Base-by-base conservation (phyloP, 257 asterid genomes). In the Primulina tabacum region DNA sequence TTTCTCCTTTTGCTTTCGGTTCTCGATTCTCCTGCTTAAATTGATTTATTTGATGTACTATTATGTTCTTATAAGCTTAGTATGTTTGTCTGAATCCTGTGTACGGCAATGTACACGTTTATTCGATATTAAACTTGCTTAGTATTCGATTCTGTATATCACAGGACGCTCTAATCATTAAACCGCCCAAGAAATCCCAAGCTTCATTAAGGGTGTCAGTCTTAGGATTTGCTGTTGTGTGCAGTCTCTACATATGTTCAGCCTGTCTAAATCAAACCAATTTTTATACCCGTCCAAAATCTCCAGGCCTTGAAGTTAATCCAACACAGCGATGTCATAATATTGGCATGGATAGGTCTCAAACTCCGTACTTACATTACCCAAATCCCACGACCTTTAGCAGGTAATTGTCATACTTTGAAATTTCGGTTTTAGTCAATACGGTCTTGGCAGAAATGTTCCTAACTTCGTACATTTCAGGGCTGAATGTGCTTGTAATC, bases 401-500 rank as follows among this genome's bases (percentile, higher is more conserved):
- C 82, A 84, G 99, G 99, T 84, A 75, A 53, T 62, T 43, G 2
- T 20, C 65, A 55, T 63, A 29, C 50, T 50, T 50, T 5, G 18
- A 50, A 16, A 1, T 47, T 50, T 50, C 57, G 3, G 57, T 17
- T 50, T 50, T 50, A 50, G 57, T 50, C 20, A 5, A 50, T 50
- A 50, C 17, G 21, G 57, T 17, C 8, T 17, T 0, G 21, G 57
- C 8, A 14, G 57, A 50, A 50, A 16, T 50, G 21, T 50, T 16
- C 2, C 3, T 4, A 5, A 50, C 57, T 50, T 50, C 1, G 5
- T 17, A 5, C 5, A 17, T 50, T 50, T 50, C 57, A 92, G 99
- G 88, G 86, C 71, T 32, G 97, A 89, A 78, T 93, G 97, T 77
- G 87, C 80, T 24, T 84, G 96, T 78, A 93, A 87, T 78, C 96